Evolutionary conservation across 805 yeast genomes (phyloP).

Genomic region (Saccharomyces kudriavzevii): DNA sequence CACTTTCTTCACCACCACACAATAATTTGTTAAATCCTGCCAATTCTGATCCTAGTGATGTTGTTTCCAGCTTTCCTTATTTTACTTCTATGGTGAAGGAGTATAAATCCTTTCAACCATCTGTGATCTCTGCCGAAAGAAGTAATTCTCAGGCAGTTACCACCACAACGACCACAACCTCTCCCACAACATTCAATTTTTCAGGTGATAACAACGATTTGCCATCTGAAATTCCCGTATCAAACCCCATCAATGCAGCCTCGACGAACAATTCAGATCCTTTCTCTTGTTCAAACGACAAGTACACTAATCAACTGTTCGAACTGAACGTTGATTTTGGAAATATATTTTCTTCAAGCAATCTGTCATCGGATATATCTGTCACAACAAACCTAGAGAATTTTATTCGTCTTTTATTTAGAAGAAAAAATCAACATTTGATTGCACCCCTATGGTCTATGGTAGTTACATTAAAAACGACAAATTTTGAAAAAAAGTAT

Average conservation of each 20-base stretch:
- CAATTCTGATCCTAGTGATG: background rate
- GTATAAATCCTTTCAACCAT: conserved; percentile 19
- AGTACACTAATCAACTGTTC: conserved; percentile 19
- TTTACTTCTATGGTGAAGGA: conserved; percentile 18
- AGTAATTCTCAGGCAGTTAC: conserved; percentile 20
- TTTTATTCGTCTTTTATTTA: conserved; percentile 25
- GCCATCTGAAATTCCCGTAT: background rate
- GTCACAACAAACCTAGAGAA: conserved; percentile 26
- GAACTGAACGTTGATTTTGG: conserved; percentile 15
- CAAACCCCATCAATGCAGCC: background rate
- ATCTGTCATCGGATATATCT: conserved; percentile 14
- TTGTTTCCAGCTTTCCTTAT: conserved; percentile 7
- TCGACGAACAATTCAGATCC: background rate
- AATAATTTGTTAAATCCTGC: background rate
- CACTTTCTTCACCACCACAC: background rate
- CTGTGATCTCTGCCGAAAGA: conserved; percentile 15
- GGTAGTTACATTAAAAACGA: conserved; percentile 43
- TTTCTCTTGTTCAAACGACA: background rate
- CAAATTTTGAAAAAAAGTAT: conserved; percentile 39
- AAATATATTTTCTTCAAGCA: conserved; percentile 4
- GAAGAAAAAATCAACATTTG: conserved; percentile 20
- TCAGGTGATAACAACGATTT: background rate
- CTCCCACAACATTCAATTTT: background rate
- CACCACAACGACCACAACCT: conserved; percentile 12
- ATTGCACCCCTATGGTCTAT: conserved; percentile 49